Base-by-base conservation (phyloP, 352 stramenopile species). In the Phytophthora sp. region DNA sequence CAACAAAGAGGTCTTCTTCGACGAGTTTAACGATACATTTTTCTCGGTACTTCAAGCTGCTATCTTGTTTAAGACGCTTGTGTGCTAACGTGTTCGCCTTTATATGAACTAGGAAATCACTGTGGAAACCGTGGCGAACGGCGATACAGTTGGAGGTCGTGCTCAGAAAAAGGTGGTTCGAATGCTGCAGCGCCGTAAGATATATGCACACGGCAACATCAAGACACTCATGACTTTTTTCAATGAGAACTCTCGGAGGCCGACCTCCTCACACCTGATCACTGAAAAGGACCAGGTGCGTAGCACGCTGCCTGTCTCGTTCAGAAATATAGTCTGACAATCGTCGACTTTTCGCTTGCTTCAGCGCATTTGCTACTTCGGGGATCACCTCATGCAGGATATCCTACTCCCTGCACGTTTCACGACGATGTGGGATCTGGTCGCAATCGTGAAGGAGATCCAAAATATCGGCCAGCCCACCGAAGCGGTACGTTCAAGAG, bases 1-100 rank as follows among this genome's bases (percentile, higher is more conserved):
- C 28, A 77, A 81, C 38, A 83, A 82, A 39, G 74, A 83, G 17
- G 67, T 80, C 9, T 87, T 87, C 55, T 87, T 84, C 39, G 73
- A 84, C 60, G 59, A 80, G 39, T 69, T 79, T 54, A 81, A 87
- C 54, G 68, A 79, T 24, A 73, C 55, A 1, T 54, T 69, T 15
- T 87, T 87, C 62, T 70, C 62, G 4, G 76, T 85, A 69, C 13
- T 53, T 35, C 26, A 42, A 18, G 0, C 31, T 11, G 9, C 15
- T 31, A n/a, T 1, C 55, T 1, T 35, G 9, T 46, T 41, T 34
- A 37, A 15, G 4, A 15, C 5, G 15, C 15, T 5, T 20, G 11
- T 15, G 15, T 32, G 11, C 9, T 46, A 60, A 42, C 35, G n/a
- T 26, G 13, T 17, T 35, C 35, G n/a, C 18, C 7, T 17, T 35